These are phyloP conservation scores for Helotiales sp. DNA, from an alignment of 2,329 filamentous ascomycete species.

Conservation along the genomic window DNA sequence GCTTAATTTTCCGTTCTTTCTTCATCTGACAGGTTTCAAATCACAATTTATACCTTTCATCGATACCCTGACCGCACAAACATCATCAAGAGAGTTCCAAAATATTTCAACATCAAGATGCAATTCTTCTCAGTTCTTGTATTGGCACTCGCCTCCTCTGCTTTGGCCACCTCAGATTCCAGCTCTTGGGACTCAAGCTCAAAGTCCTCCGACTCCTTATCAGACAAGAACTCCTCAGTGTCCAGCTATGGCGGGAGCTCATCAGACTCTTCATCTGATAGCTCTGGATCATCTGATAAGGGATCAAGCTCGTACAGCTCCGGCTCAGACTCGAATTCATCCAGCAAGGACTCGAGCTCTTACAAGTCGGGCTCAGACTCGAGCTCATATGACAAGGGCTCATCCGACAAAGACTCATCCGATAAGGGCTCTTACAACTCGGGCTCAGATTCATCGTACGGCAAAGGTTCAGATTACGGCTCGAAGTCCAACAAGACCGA, in stretches of 20 bases:
- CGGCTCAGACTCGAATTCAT: neutral
- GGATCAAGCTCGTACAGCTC: too few species aligned
- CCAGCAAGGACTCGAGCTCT: neutral
- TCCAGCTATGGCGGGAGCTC: neutral
- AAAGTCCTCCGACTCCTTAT: neutral
- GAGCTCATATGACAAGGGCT: neutral
- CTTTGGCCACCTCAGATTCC: neutral
- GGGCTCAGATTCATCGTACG: neutral
- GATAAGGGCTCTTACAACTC: neutral
- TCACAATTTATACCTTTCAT: neutral
- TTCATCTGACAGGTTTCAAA: neutral
- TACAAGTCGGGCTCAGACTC: neutral
- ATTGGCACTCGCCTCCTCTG: neutral
- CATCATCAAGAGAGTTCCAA: neutral
- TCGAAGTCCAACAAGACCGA: constrained; percentile 1
- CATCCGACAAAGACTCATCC: neutral
- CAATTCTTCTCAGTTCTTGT: neutral
- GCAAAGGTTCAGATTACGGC: neutral
- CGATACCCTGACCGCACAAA: neutral
- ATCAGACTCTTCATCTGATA: too few species aligned
- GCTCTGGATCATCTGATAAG: too few species aligned
- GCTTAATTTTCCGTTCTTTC: neutral
- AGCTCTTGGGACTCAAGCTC: neutral
- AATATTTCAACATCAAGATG: neutral
- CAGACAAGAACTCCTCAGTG: neutral